Base-by-base conservation (phyloP, 306 rosid genomes). In the Delonix regia region DNA sequence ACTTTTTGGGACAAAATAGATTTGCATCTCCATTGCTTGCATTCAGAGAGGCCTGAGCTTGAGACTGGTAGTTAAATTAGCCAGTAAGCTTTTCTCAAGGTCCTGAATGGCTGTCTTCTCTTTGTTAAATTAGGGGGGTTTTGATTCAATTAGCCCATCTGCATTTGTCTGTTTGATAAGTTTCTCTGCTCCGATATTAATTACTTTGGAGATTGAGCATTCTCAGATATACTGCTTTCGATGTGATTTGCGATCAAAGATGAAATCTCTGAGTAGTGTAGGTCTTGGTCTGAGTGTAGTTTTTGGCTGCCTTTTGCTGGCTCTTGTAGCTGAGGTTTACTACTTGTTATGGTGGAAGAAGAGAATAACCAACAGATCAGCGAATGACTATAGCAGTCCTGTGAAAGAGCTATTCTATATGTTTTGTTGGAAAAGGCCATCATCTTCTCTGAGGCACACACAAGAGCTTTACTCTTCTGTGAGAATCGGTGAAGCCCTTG, bases 261-360 rank as follows among this genome's bases (percentile, higher is more conserved):
- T 95, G 99, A 93, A 91, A 88, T 93, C 89, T 66, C 87, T 95
- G 89, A 95, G 97, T 84, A 85, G 93, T 87, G 90, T 95, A 81
- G 99, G 99, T 38, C 91, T 95, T 83, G 99, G 97, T 81, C 71
- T 95, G 39, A 92, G 99, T 76, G 90, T 95, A 73, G 85, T 95
- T 33, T 95, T 95, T 74, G 93, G 91, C 53, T 93, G 94, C 78
- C 97, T 95, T 49, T 80, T 95, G 85, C 90, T 95, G 66, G 99
- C 98, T 81, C 90, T 95, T 66, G 87, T 93, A 33, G 98, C 96
- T 74, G 99, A 95, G 87, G 94, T 95, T 78, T 95, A 91, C 87
- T 95, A 95, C 64, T 77, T 95, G 81, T 62, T 95, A 42, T 93
- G 99, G 99, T 91, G 98, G 98, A 95, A 95, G 90, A 95, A 93